Evolutionary conservation across 257 asterid genomes (phyloP).

Genomic region (Lavandula angustifolia): DNA sequence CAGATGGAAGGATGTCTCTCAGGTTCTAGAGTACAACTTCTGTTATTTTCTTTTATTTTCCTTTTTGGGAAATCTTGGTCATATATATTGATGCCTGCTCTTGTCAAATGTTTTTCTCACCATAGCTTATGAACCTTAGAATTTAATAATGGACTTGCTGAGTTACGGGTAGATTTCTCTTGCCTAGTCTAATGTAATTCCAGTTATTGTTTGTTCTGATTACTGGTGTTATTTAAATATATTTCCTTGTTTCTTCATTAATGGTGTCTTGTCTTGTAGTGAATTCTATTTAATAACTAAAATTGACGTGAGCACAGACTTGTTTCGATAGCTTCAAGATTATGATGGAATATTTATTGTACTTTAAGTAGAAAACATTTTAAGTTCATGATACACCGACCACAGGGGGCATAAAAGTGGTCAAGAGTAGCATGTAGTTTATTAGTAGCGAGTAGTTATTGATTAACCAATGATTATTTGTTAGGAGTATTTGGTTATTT

Average conservation of each 20-base stretch:
- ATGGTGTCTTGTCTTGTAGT: not conserved
- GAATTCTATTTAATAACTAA: not conserved
- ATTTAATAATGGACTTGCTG: slow-evolving; percentile 11
- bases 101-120: slow-evolving; percentile 13
- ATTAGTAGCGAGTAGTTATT: too few relatives aligned
- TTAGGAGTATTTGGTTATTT: too few relatives aligned
- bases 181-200: slow-evolving; percentile 8
- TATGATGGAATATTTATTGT: slow-evolving; percentile 15
- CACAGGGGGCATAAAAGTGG: too few relatives aligned
- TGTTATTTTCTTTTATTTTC: slow-evolving; percentile 9
- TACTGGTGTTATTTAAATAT: slow-evolving; percentile 13
- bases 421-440: too few relatives aligned
- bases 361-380: not conserved
- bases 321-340: slow-evolving; percentile 6
- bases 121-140: slow-evolving; percentile 6
- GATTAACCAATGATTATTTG: too few relatives aligned
- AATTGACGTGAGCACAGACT: not conserved
- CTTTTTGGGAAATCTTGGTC: slow-evolving; percentile 17
- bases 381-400: too few relatives aligned
- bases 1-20: slow-evolving; percentile 70
- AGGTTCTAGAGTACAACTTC: slow-evolving; percentile 52
- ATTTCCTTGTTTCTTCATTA: slow-evolving; percentile 11
- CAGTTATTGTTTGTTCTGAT: slow-evolving; percentile 20
- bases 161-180: slow-evolving; percentile 2
- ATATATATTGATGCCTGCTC: slow-evolving; percentile 20